Evolutionary conservation across 169 alveolate species (phyloP), one percentile per base, ranked within the genome.

Genomic region (Plasmodium ovale): DNA sequence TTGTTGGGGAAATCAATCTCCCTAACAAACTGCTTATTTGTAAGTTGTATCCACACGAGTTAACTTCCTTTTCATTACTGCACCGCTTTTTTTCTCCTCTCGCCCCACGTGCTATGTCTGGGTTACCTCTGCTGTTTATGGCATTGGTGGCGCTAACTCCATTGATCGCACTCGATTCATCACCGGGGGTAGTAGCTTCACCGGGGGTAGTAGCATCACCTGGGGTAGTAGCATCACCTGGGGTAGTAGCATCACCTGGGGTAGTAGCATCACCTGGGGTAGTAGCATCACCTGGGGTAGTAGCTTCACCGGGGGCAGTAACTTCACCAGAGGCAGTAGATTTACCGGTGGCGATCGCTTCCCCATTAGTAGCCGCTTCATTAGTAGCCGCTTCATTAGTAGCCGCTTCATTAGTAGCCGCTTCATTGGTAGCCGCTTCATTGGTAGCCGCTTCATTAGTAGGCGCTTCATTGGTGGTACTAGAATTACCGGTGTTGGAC

Each of bases 1-100:
- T 56, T 31, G 94, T 77, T 27, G 90, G 91, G 49, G 94, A 74
- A 47, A 87, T 47, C 29, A 92, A 69, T n/a, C 94, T 59, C n/a
- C 94, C 94, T 14, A 92, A 71, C 2, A 92, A 84, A 19, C 93
- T 84, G 44, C 59, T 59, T 25, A 84, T 72, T 31, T 87, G 92
- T 21, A 85, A 68, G 62, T 71, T 84, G 39, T 87, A 87, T 25
- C 94, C 94, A 23, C 92, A 87, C 27, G 44, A 14, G 5, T 54
- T 67, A 19, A 79, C 37, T 33, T 79, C 89, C n/a, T 79, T 79
- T 7, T 79, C 89, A 10, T 67, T 79, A 27, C 89, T 79, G 14
- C 62, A n/a, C n/a, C n/a, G n/a, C n/a, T n/a, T n/a, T 16, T 12
- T 44, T 33, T 5, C 49, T 42, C 10, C 27, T 29, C 21, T 25